Conservation (phyloP, 768 basidiomycete genomes). For the Serendipita sp. region DNA sequence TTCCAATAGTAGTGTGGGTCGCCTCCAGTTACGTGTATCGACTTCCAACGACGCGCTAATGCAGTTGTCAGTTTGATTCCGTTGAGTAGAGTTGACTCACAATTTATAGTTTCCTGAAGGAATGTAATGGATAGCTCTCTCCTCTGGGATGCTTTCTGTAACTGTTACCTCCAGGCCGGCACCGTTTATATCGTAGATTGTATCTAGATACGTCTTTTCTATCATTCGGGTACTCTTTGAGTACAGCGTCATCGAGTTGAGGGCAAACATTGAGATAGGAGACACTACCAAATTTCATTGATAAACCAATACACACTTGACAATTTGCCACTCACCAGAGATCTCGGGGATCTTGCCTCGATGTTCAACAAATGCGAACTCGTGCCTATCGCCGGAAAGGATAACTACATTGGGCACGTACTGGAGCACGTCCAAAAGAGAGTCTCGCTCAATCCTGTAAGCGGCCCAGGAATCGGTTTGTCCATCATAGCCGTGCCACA, state of each 20-base stretch:
- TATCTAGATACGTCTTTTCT: constrained; percentile 25
- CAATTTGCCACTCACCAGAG: constrained; percentile 28
- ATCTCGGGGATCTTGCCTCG: constrained; percentile 20
- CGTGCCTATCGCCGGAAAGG: constrained; percentile 62
- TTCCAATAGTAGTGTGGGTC: constrained; percentile 41
- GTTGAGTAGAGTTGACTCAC: constrained; percentile 20
- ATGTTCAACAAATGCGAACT: constrained; percentile 60
- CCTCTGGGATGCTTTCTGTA: constrained; percentile 32
- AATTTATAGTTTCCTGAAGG: constrained; percentile 54
- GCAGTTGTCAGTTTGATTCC: not conserved
- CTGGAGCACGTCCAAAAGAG: constrained; percentile 41
- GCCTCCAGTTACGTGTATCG: constrained; percentile 38
- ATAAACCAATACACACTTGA: no score
- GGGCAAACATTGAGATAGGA: constrained; percentile 9
- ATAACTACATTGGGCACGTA: constrained; percentile 56
- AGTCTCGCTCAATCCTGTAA: constrained; percentile 41
- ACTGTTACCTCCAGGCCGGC: constrained; percentile 15
- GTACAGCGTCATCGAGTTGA: not conserved
- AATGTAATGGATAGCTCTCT: constrained; percentile 43
- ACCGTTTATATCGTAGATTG: constrained; percentile 17
- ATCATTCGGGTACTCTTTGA: constrained; percentile 8
- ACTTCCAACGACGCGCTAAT: constrained; percentile 52
- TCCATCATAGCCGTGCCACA: constrained; percentile 46
- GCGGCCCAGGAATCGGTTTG: constrained; percentile 55
- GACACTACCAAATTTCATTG: constrained; percentile 24